Base-by-base conservation (phyloP, 2,329 filamentous ascomycete species). In the Phialocephala subalpina region DNA sequence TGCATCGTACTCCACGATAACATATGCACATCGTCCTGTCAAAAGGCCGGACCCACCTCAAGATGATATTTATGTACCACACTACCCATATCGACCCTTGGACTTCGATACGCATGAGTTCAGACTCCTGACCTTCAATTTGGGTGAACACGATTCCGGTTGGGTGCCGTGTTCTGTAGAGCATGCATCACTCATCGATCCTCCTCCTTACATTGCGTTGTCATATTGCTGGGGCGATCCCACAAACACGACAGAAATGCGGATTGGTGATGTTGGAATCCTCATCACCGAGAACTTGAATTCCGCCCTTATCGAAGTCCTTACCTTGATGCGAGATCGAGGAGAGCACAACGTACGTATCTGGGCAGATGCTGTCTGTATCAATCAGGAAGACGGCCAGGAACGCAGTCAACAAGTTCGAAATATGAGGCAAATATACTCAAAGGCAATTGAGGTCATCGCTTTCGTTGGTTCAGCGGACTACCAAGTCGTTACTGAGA, bases 401-500 rank as follows among this genome's bases (percentile, higher is more conserved):
- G 66, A 66, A 40, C 18, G 60, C 8, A 64, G 66, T 27, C 60
- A 65, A 18, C 63, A 68, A 25, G 63, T 68, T 22, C 55, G 58
- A 38, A 56, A 47, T 1, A 68, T 65, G 63, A 36, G 57, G 11
- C 63, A 65, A 22, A 68, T 68, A 5, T 68, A 68, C 25, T 65
- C 63, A 9, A 62, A 60, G 49, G 63, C 66, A 4, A 53, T 45
- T 5, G 60, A 66, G 55, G 66, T 68, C 1, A 33, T 73, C 12
- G 62, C 73, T 7, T 75, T 70, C 67, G 65, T 74, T 16, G 71
- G 72, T 12, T 18, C 16, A 9, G 27, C 20, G 3, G 20, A 12
- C 4, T 52, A 3, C 25, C 29, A 33, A 33, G 29, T 9, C 29
- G 29, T 4, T 9, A 33, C 29, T 33, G 4, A 33, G 29, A 33